phyloP scores from a whole-genome alignment of 345 rosid species.

The Draba incana region DNA sequence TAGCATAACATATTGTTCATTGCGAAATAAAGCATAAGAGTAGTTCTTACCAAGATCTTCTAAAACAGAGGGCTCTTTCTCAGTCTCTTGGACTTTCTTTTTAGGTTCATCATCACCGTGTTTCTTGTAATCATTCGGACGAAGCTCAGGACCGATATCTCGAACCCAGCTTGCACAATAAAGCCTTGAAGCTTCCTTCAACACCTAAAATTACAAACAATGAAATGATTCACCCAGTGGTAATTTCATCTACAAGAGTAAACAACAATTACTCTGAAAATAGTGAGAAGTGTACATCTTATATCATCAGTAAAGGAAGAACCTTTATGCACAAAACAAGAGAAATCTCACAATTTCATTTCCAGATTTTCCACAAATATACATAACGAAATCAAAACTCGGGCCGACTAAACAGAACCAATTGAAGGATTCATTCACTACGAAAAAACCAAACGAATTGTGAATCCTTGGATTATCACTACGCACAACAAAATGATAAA shows the following conservation, averaged over 20 bases:
- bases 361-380: not conserved
- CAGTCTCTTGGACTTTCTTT: slow-evolving; percentile 39
- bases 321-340: slow-evolving; percentile 7
- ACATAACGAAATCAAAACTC: not conserved
- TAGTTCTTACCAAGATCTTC: slow-evolving; percentile 82
- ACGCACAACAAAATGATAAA: not conserved
- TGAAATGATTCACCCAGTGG: not conserved
- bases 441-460: not conserved
- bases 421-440: not conserved
- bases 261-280: slow-evolving; percentile 1
- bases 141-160: slow-evolving; percentile 93
- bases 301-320: not conserved
- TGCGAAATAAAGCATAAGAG: not conserved
- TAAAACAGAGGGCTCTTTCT: slow-evolving; percentile 66
- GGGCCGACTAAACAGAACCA: not conserved
- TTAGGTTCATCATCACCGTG: slow-evolving; percentile 52
- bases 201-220: slow-evolving; percentile 49
- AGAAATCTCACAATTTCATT: not conserved
- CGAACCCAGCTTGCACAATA: slow-evolving; percentile 94
- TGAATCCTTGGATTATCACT: not conserved
- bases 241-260: not conserved
- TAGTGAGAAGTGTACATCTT: not conserved
- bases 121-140: slow-evolving; percentile 80
- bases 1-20: too few relatives aligned
- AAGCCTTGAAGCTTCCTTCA: slow-evolving; percentile 92